Evolutionary conservation across 2,329 filamentous ascomycete genomes (phyloP).

Genomic region (Coniochaeta pulveracea): DNA sequence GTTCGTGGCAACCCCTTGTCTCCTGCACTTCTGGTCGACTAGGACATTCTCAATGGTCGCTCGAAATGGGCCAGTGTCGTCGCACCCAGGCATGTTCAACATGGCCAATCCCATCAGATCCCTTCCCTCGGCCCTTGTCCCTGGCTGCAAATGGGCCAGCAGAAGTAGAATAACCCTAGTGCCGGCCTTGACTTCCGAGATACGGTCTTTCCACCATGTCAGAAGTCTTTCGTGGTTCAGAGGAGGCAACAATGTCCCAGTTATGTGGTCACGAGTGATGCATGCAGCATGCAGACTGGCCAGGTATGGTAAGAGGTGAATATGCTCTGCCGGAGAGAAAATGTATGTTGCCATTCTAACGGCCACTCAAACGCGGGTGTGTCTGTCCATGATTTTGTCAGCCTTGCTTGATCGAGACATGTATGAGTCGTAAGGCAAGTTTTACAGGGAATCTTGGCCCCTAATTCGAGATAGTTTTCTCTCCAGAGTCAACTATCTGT

Average conservation of each 20-base stretch:
- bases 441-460: too few species aligned
- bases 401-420: not conserved
- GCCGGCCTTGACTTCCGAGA: constrained; percentile 32
- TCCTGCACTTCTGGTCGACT: constrained; percentile 37
- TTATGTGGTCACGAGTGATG: constrained; percentile 44
- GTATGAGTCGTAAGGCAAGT: too few species aligned
- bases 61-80: constrained; percentile 45
- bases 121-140: constrained; percentile 24
- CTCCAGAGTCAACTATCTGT: too few species aligned
- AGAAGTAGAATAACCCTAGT: constrained; percentile 42
- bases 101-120: constrained; percentile 45
- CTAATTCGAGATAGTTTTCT: too few species aligned
- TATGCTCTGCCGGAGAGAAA: constrained; percentile 33
- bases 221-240: constrained; percentile 43
- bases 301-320: constrained; percentile 42
- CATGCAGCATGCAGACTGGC: constrained; percentile 47
- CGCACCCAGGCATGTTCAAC: constrained; percentile 35
- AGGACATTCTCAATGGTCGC: constrained; percentile 47
- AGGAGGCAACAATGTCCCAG: constrained; percentile 49
- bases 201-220: constrained; percentile 42
- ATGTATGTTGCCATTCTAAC: constrained; percentile 13
- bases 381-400: constrained; percentile 2
- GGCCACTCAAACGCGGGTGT: not conserved
- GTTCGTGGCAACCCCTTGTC: constrained; percentile 36
- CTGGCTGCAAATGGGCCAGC: constrained; percentile 23